Percentiles rank a stretch among this genome's conserved stretches.
Conservation (phyloP, 495 filamentous ascomycete species). For the Hypoxylon intermedium region DNA sequence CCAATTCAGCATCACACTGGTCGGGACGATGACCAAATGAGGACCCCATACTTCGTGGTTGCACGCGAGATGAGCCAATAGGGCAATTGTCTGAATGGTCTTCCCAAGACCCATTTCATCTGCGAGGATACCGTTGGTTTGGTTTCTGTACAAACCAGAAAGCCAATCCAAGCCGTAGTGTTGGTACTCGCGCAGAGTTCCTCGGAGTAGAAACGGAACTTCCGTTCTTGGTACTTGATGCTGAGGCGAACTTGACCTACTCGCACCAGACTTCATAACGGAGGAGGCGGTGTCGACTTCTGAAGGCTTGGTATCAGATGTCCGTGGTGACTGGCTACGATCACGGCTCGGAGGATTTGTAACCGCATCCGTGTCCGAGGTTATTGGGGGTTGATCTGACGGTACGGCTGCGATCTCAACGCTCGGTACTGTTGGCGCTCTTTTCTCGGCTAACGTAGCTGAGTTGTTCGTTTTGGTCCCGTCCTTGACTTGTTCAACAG, state of each 20-base stretch:
- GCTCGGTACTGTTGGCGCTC: slow-evolving; percentile 11
- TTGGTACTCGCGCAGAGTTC: slow-evolving; percentile 94
- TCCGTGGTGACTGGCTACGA: slow-evolving; percentile 62
- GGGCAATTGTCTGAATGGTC: slow-evolving; percentile 96
- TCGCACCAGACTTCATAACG: slow-evolving; percentile 54
- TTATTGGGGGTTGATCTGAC: slow-evolving; percentile 34
- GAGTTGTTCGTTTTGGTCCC: slow-evolving; percentile 41
- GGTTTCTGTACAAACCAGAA: slow-evolving; percentile 85
- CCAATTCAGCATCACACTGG: slow-evolving; percentile 99
- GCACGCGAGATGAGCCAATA: slow-evolving; percentile 92
- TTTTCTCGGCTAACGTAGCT: slow-evolving; percentile 32
- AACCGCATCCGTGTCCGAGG: slow-evolving; percentile 47
- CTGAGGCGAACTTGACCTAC: slow-evolving; percentile 53
- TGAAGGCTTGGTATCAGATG: slow-evolving; percentile 71
- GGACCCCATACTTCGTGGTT: slow-evolving; percentile 93
- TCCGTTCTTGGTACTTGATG: slow-evolving; percentile 67
- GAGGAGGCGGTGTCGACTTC: slow-evolving; percentile 72
- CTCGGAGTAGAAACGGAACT: slow-evolving; percentile 86
- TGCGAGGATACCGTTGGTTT: slow-evolving; percentile 96
- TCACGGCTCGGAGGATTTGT: slow-evolving; percentile 51
- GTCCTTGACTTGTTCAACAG: slow-evolving; percentile 47
- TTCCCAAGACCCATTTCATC: slow-evolving; percentile 99
- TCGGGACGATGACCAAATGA: slow-evolving; percentile 95
- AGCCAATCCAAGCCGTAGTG: slow-evolving; percentile 98
- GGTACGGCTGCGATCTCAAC: slow-evolving; percentile 36